Percentiles rank a stretch among this genome's conserved stretches.
These are phyloP conservation scores for Anisogramma anomala DNA, from an alignment of 2,329 filamentous ascomycete species.

Conservation along the genomic window DNA sequence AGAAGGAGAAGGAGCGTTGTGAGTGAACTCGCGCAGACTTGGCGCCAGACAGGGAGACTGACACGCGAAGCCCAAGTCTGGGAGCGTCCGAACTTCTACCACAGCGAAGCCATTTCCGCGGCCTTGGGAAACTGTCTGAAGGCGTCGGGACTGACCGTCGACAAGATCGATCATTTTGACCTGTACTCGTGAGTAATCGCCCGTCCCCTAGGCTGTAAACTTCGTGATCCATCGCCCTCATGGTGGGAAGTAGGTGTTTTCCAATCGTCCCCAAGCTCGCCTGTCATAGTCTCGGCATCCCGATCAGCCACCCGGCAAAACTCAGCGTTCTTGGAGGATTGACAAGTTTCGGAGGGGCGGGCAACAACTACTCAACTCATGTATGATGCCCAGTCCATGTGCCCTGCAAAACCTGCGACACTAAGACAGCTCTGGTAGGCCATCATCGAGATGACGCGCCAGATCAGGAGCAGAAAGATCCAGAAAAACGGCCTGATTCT, in stretches of 20 bases:
- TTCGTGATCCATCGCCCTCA: not conserved
- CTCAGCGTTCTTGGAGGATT: conserved; percentile 53
- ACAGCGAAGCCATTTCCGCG: conserved; percentile 44
- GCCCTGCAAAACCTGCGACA: not conserved
- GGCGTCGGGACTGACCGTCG: conserved; percentile 32
- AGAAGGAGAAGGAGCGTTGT: conserved; percentile 45
- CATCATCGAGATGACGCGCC: conserved; percentile 43
- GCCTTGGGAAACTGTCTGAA: conserved; percentile 44
- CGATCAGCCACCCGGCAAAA: conserved; percentile 32
- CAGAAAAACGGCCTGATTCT: conserved; percentile 45
- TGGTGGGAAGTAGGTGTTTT: conserved; percentile 42
- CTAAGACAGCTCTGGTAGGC: conserved; percentile 21
- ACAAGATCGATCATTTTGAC: conserved; percentile 49
- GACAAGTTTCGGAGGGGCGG: conserved; percentile 58
- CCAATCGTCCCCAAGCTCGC: conserved; percentile 59
- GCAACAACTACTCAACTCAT: conserved; percentile 62
- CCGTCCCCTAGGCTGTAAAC: too few relatives aligned
- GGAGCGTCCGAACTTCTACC: conserved; percentile 46
- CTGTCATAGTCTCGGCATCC: conserved; percentile 45
- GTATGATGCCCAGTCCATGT: conserved; percentile 23
- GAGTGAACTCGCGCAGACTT: conserved; percentile 16
- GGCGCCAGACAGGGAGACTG: not conserved
- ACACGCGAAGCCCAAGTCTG: conserved; percentile 42
- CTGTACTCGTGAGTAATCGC: conserved; percentile 45
- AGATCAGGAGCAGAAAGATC: conserved; percentile 34